These are phyloP conservation scores for Orbilia brochopaga DNA, from an alignment of 2,329 filamentous ascomycete species.

Conservation along the genomic window DNA sequence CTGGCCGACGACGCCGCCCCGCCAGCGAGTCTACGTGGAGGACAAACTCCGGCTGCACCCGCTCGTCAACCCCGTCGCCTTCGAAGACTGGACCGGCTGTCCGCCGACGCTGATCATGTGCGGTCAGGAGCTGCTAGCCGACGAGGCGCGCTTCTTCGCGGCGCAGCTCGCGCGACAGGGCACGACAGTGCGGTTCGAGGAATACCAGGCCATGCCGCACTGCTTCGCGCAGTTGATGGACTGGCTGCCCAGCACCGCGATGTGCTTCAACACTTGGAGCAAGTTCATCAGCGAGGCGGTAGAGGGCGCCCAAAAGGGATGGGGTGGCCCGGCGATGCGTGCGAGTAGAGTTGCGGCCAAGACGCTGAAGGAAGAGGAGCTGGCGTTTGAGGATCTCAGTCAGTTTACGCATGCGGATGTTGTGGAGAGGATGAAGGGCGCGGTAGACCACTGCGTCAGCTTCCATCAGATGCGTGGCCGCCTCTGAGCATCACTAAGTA, in stretches of 20 bases:
- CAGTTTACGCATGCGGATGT: constrained; percentile 58
- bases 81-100: constrained; percentile 66
- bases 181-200: constrained; percentile 69
- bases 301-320: constrained; percentile 5
- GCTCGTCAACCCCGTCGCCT: constrained; percentile 69
- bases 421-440: constrained; percentile 59
- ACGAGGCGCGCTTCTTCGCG: constrained; percentile 67
- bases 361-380: constrained; percentile 58
- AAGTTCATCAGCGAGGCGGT: constrained; percentile 62
- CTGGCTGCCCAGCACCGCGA: constrained; percentile 60
- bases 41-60: constrained; percentile 69
- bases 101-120: constrained; percentile 73
- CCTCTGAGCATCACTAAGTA: neutral
- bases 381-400: constrained; percentile 61
- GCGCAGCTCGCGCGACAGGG: constrained; percentile 65
- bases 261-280: constrained; percentile 66
- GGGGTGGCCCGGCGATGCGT: constrained; percentile 60
- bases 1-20: constrained; percentile 67
- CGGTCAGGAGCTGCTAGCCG: constrained; percentile 74
- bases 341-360: constrained; percentile 62
- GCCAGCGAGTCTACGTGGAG: constrained; percentile 58
- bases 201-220: constrained; percentile 83
- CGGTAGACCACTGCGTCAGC: constrained; percentile 56
- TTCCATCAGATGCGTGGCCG: constrained; percentile 19
- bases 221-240: constrained; percentile 69